Percentiles rank a stretch among this genome's conserved stretches.
phyloP scores from a whole-genome alignment of 73 alveolate genomes.

The Paraurostyla sp. region DNA sequence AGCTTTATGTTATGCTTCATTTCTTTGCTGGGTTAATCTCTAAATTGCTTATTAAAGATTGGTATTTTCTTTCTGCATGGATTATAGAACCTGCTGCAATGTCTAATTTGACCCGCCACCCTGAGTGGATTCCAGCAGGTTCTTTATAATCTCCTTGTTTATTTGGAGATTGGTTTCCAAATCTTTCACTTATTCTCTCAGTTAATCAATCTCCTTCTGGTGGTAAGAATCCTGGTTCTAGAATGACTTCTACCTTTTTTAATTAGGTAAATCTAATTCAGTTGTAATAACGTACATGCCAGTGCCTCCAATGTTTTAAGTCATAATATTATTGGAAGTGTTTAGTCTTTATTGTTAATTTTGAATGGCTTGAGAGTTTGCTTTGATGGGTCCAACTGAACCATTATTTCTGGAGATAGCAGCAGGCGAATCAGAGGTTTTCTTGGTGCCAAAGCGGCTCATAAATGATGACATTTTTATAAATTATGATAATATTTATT shows the following conservation, averaged over 20 bases:
- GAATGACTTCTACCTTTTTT: not conserved
- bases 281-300: conserved; percentile 41
- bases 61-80: not conserved
- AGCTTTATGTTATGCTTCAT: not conserved
- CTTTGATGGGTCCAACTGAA: conserved; percentile 43
- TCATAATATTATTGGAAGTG: not conserved
- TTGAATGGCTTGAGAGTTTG: conserved; percentile 2
- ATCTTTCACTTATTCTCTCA: conserved; percentile 38
- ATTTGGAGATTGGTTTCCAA: conserved; percentile 37
- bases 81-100: not conserved
- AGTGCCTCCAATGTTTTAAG: not conserved
- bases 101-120: conserved; percentile 21
- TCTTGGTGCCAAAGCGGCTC: conserved; percentile 10
- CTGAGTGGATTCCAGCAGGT: not conserved
- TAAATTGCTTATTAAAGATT: not conserved
- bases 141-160: conserved; percentile 47
- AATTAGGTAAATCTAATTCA: not conserved
- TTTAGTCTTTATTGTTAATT: not conserved
- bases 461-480: conserved; percentile 7
- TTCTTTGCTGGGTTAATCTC: conserved; percentile 9
- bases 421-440: conserved; percentile 1
- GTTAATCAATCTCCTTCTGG: not conserved
- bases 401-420: conserved; percentile 17
- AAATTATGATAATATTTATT: not conserved
- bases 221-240: not conserved